Percentiles rank a stretch among this genome's conserved stretches.
phyloP scores from a whole-genome alignment of 192 early-diverging fungal genomes.

The Backusella mclennaniae region DNA sequence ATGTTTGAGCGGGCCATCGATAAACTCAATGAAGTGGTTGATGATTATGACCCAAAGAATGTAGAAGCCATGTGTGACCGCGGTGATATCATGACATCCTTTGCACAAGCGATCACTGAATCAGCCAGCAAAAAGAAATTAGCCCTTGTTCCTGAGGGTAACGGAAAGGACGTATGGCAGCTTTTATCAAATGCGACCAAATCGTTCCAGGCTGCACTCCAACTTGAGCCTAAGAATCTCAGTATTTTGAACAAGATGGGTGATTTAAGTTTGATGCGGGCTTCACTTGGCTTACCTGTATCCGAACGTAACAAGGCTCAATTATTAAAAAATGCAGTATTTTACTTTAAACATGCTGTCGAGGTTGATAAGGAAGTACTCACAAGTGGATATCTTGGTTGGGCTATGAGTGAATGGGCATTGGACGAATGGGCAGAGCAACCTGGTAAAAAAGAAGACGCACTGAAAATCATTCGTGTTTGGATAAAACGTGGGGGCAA shows the following conservation, averaged over 20 bases:
- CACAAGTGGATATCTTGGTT: slow-evolving; percentile 42
- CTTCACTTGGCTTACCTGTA: slow-evolving; percentile 36
- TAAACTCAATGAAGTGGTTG: slow-evolving; percentile 40
- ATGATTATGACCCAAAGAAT: slow-evolving; percentile 35
- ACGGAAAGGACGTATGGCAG: slow-evolving; percentile 41
- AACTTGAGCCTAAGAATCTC: slow-evolving; percentile 47
- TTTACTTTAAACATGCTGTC: slow-evolving; percentile 50
- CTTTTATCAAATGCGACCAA: slow-evolving; percentile 42
- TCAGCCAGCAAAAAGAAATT: slow-evolving; percentile 1
- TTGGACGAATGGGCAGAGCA: slow-evolving; percentile 47
- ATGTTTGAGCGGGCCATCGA: slow-evolving; percentile 39
- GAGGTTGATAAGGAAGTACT: slow-evolving; percentile 40
- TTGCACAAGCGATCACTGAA: slow-evolving; percentile 39
- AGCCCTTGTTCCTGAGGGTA: background rate
- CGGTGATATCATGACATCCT: slow-evolving; percentile 49
- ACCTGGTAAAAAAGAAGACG: slow-evolving; percentile 51
- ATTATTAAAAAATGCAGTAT: slow-evolving; percentile 50
- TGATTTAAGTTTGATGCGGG: slow-evolving; percentile 45
- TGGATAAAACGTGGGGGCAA: slow-evolving; percentile 54
- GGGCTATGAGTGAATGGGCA: slow-evolving; percentile 45
- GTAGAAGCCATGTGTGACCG: slow-evolving; percentile 57
- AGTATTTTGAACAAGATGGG: slow-evolving; percentile 53
- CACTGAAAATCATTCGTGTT: slow-evolving; percentile 64
- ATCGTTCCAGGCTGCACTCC: slow-evolving; percentile 42
- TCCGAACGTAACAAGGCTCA: slow-evolving; percentile 43